These are phyloP conservation scores for Meyerozyma carpophila DNA, from an alignment of 1,139 yeast genomes.

Conservation along the genomic window DNA sequence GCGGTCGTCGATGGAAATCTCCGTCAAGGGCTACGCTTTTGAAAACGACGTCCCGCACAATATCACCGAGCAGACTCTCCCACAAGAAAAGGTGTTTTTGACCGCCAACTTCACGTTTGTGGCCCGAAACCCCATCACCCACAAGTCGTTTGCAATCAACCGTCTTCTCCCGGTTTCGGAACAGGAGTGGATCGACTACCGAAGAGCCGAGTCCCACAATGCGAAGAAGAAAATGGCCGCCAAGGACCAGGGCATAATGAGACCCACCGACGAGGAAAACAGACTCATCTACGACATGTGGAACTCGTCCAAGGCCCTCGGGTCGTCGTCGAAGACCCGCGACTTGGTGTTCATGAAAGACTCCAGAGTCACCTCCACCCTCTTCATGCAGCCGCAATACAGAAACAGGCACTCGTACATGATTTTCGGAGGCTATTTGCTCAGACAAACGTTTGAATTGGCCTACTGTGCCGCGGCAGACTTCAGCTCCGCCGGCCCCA, in stretches of 20 bases:
- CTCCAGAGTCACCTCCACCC: constrained; percentile 65
- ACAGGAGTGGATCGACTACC: constrained; percentile 74
- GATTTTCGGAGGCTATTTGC: constrained; percentile 90
- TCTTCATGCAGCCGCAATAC: constrained; percentile 94
- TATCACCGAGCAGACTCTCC: constrained; percentile 44
- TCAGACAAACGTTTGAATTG: constrained; percentile 87
- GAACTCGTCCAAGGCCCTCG: constrained; percentile 49
- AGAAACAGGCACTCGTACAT: constrained; percentile 90
- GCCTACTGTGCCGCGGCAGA: constrained; percentile 93
- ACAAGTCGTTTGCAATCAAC: constrained; percentile 81
- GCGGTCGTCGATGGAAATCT: constrained; percentile 88
- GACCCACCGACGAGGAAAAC: constrained; percentile 75
- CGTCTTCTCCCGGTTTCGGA: constrained; percentile 69
- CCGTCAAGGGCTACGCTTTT: constrained; percentile 81
- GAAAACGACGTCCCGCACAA: constrained; percentile 42
- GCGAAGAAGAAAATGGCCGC: constrained; percentile 79
- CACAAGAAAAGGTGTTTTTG: constrained; percentile 49
- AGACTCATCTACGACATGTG: constrained; percentile 73
- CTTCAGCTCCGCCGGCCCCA: constrained; percentile 74
- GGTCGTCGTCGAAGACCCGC: constrained; percentile 29
- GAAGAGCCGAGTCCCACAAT: constrained; percentile 85
- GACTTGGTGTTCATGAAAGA: constrained; percentile 64
- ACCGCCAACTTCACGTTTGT: constrained; percentile 93
- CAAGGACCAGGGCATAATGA: constrained; percentile 50
- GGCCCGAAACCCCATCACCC: constrained; percentile 88